Conservation (phyloP, 2,329 filamentous ascomycete species). For the Nemania abortiva region DNA sequence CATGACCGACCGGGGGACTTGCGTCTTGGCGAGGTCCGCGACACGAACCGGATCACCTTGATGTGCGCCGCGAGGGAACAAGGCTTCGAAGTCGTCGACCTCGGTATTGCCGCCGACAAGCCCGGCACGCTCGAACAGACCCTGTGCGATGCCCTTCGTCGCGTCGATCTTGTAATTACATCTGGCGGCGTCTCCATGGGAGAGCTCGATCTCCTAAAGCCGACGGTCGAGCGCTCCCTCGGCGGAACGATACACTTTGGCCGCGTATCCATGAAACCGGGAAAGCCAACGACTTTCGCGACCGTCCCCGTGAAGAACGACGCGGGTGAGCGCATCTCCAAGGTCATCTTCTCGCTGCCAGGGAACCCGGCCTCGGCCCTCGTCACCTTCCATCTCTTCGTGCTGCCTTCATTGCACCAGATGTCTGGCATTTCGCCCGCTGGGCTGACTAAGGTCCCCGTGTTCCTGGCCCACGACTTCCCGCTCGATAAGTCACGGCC, state of each 20-base stretch:
- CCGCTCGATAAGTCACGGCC: slow-evolving; percentile 78
- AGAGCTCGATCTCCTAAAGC: slow-evolving; percentile 95
- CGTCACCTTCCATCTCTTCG: slow-evolving; percentile 94
- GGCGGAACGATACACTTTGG: slow-evolving; percentile 97
- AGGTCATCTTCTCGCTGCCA: slow-evolving; percentile 88
- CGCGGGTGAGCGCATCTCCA: slow-evolving; percentile 68
- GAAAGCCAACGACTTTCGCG: slow-evolving; percentile 97
- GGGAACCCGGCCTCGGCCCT: slow-evolving; percentile 95
- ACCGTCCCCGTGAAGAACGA: slow-evolving; percentile 78
- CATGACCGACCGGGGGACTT: slow-evolving; percentile 74
- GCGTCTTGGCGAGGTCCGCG: slow-evolving; percentile 85
- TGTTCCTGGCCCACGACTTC: slow-evolving; percentile 79
- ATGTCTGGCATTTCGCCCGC: slow-evolving; percentile 74
- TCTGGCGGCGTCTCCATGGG: slow-evolving; percentile 98
- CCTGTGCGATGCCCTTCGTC: slow-evolving; percentile 79
- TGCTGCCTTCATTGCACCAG: slow-evolving; percentile 86
- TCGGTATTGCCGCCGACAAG: slow-evolving; percentile 85
- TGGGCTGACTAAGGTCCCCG: slow-evolving; percentile 79
- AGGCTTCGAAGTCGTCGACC: slow-evolving; percentile 83
- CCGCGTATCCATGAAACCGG: slow-evolving; percentile 96
- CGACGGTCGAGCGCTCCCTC: slow-evolving; percentile 89
- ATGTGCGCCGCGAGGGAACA: slow-evolving; percentile 80
- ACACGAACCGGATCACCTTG: slow-evolving; percentile 91
- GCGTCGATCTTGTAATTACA: slow-evolving; percentile 86
- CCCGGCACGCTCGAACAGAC: slow-evolving; percentile 79